phyloP scores from a whole-genome alignment of 1,284 basidiomycete species.

The Cutaneotrichosporon cutaneum region DNA sequence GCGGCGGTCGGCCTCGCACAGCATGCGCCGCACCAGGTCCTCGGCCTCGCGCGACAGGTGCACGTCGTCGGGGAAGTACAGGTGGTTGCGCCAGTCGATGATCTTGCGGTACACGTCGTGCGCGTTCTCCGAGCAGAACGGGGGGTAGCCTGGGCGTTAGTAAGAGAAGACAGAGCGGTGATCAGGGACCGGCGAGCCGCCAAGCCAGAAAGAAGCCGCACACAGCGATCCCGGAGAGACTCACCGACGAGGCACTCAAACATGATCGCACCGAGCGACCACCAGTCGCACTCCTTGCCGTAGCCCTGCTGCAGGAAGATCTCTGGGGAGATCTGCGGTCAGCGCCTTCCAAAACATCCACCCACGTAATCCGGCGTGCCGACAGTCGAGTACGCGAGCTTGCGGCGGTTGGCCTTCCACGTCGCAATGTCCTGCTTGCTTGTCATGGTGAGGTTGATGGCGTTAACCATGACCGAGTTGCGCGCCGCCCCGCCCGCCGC shows the following conservation, averaged over 20 bases:
- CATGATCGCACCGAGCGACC: slow-evolving; percentile 96
- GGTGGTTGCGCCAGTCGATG: slow-evolving; percentile 87
- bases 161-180: not conserved
- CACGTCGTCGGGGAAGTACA: slow-evolving; percentile 93
- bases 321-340: slow-evolving; percentile 78
- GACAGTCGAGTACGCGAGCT: slow-evolving; percentile 96
- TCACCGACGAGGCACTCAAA: slow-evolving; percentile 85
- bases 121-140: slow-evolving; percentile 96
- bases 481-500: slow-evolving; percentile 55
- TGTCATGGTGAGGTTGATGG: slow-evolving; percentile 92
- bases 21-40: slow-evolving; percentile 73
- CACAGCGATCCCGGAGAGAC: slow-evolving; percentile 20
- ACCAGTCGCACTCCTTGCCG: slow-evolving; percentile 98
- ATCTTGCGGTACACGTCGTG: slow-evolving; percentile 99
- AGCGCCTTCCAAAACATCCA: not conserved
- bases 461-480: slow-evolving; percentile 93
- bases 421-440: slow-evolving; percentile 91
- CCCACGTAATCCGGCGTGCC: slow-evolving; percentile 90
- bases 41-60: slow-evolving; percentile 90
- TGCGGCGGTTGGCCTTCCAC: slow-evolving; percentile 97
- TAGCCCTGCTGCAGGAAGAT: slow-evolving; percentile 98
- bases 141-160: slow-evolving; percentile 79
- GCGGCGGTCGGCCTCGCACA: slow-evolving; percentile 78
- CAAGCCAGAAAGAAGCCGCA: too few relatives aligned
- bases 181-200: too few relatives aligned